Evolutionary conservation across 352 stramenopile species (phyloP).

Genomic region (Aphanomyces invadans): DNA sequence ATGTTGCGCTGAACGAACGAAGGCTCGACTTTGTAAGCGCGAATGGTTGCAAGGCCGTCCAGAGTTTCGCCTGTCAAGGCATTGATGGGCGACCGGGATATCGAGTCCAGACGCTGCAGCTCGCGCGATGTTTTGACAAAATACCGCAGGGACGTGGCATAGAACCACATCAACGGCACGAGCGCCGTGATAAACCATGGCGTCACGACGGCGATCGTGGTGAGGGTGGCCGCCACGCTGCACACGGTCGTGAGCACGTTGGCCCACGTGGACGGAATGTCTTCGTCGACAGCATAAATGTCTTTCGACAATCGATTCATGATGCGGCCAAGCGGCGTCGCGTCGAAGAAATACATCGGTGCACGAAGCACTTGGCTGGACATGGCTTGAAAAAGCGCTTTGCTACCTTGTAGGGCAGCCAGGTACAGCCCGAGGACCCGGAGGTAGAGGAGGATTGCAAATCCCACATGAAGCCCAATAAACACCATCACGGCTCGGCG

Average conservation of each 20-base stretch:
- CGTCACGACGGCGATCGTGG: conserved; percentile 49
- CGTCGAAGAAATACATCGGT: conserved; percentile 89
- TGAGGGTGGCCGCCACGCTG: conserved; percentile 51
- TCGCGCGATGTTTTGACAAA: conserved; percentile 59
- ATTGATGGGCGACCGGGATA: conserved; percentile 81
- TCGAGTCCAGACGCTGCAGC: conserved; percentile 82
- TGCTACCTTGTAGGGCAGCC: conserved; percentile 45
- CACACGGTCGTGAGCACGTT: conserved; percentile 35
- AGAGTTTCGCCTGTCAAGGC: conserved; percentile 82
- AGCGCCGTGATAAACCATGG: conserved; percentile 48
- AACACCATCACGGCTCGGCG: conserved; percentile 78
- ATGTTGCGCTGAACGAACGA: conserved; percentile 10
- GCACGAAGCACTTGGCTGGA: conserved; percentile 52
- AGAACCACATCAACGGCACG: conserved; percentile 52
- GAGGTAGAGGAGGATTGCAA: conserved; percentile 54
- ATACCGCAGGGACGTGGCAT: conserved; percentile 72
- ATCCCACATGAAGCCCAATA: conserved; percentile 54
- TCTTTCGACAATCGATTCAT: conserved; percentile 91
- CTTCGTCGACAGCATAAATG: conserved; percentile 84
- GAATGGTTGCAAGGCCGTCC: conserved; percentile 85
- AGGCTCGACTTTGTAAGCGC: conserved; percentile 35
- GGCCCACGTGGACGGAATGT: conserved; percentile 40
- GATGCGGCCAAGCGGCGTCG: conserved; percentile 88
- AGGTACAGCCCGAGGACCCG: conserved; percentile 53
- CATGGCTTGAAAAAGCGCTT: conserved; percentile 51